Conservation (phyloP, 1,284 basidiomycete species). For the Sphagnurus paluster region DNA sequence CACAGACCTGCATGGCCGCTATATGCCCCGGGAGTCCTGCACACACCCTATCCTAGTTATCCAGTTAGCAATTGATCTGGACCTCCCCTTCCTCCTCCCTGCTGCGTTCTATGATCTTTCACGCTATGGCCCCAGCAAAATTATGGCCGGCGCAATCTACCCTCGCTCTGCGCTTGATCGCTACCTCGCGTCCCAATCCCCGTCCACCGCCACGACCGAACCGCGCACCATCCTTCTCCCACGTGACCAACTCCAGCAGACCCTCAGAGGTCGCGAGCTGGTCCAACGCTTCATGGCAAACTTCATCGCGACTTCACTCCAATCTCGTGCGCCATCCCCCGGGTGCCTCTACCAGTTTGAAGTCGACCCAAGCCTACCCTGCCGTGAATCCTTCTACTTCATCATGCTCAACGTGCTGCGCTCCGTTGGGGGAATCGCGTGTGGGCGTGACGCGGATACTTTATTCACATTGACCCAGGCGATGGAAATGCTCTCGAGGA, state of each 20-base stretch:
- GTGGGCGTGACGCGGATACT: constrained; percentile 71
- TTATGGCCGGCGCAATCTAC: constrained; percentile 47
- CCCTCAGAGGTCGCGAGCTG: constrained; percentile 61
- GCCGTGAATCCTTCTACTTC: constrained; percentile 71
- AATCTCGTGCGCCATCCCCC: constrained; percentile 44
- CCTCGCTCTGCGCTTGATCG: constrained; percentile 29
- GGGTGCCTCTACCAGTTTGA: constrained; percentile 45
- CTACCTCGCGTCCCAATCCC: constrained; percentile 10
- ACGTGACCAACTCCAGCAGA: constrained; percentile 45
- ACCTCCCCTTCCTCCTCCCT: constrained; percentile 54
- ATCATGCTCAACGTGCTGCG: constrained; percentile 71
- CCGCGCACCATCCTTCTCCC: constrained; percentile 36
- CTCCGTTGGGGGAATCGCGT: constrained; percentile 66
- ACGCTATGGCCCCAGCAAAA: constrained; percentile 68
- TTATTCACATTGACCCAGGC: constrained; percentile 67
- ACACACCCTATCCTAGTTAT: constrained; percentile 63
- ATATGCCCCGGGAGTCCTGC: constrained; percentile 46
- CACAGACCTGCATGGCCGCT: constrained; percentile 44
- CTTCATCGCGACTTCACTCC: constrained; percentile 60
- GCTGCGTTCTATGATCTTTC: constrained; percentile 73
- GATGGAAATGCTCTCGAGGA: constrained; percentile 66
- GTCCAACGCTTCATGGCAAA: constrained; percentile 61
- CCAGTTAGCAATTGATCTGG: constrained; percentile 64
- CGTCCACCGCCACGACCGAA: not conserved
- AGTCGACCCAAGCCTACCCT: constrained; percentile 34